Percentiles rank a stretch among this genome's conserved stretches.
These are phyloP conservation scores for Miscanthus sacchariflorus DNA, from an alignment of 202 grass and related monocot genomes.

Conservation along the genomic window DNA sequence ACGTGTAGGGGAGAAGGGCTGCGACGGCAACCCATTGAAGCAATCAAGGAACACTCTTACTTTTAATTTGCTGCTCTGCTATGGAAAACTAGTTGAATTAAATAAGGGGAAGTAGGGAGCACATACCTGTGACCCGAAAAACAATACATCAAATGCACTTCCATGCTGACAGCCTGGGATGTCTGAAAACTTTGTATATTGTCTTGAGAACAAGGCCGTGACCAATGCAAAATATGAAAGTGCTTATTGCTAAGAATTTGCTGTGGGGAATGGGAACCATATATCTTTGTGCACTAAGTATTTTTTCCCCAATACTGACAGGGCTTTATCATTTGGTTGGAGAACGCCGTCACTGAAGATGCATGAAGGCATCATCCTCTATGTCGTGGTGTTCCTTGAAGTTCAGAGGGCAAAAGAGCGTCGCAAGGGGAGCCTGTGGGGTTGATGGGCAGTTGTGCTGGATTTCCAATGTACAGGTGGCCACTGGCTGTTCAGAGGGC, in stretches of 20 bases:
- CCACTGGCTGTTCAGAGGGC: not conserved
- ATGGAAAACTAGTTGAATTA: not conserved
- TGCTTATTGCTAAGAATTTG: not conserved
- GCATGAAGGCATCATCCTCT: not conserved
- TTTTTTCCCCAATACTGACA: slow-evolving; percentile 15
- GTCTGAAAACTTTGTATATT: not conserved
- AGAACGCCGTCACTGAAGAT: not conserved
- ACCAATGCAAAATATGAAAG: not conserved
- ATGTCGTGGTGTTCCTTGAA: not conserved
- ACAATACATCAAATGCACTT: not conserved
- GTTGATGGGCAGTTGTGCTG: not conserved
- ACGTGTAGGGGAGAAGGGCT: too few relatives aligned
- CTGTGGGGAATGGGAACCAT: not conserved
- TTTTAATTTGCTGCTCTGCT: not conserved
- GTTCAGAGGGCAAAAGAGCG: not conserved
- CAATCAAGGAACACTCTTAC: not conserved
- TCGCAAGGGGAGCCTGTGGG: not conserved
- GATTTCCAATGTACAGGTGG: not conserved
- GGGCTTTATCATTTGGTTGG: slow-evolving; percentile 31
- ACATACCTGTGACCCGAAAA: not conserved
- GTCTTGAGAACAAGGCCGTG: not conserved
- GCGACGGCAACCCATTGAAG: not conserved
- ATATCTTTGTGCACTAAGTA: not conserved
- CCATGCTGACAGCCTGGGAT: not conserved
- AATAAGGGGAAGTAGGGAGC: slow-evolving; percentile 2